These are phyloP conservation scores for Excoecaria agallocha DNA, from an alignment of 345 rosid species.

Conservation along the genomic window DNA sequence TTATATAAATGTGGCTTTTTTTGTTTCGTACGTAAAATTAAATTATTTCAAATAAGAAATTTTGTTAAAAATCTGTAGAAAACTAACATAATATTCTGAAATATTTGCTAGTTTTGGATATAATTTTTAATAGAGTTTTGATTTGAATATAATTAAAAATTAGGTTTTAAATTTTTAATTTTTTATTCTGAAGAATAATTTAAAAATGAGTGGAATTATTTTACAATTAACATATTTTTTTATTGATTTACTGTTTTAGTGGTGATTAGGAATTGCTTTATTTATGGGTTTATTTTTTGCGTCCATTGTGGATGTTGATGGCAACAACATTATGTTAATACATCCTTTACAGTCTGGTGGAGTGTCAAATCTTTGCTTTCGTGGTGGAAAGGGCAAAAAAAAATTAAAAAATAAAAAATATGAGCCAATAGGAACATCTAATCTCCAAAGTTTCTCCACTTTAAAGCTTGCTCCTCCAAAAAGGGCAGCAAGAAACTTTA, in stretches of 20 bases:
- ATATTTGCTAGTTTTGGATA: no score
- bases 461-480: constrained; percentile 11
- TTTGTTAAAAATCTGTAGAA: no score
- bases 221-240: background rate
- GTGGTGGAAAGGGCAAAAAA: constrained; percentile 3
- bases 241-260: background rate
- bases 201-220: no score
- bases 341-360: constrained; percentile 43
- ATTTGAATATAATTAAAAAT: no score
- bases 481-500: constrained; percentile 9
- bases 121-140: no score
- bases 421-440: constrained; percentile 4
- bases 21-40: no score
- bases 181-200: no score
- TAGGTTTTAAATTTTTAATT: no score
- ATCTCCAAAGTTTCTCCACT: constrained; percentile 23
- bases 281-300: constrained; percentile 12
- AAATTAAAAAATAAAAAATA: background rate
- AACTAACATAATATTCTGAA: no score
- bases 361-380: constrained; percentile 35
- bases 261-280: background rate
- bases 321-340: constrained; percentile 25
- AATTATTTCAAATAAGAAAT: no score
- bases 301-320: constrained; percentile 19
- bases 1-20: no score